A percentile compares a stretch with the other conserved stretches of the same genome.
phyloP scores from a whole-genome alignment of 139 green algal species.

The Zygnema circumcarinatum region DNA sequence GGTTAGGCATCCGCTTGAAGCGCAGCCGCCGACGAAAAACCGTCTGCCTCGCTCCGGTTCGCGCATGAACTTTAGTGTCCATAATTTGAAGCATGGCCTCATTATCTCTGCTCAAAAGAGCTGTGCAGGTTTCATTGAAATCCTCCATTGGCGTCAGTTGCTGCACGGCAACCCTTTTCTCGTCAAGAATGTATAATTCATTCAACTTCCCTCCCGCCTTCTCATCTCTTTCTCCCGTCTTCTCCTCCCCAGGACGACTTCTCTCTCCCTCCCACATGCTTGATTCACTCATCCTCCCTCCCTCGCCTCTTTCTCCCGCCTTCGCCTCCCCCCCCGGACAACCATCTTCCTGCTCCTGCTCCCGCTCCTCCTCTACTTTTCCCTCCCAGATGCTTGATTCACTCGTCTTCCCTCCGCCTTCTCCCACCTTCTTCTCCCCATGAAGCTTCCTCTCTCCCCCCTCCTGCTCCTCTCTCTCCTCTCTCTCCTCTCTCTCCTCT shows the following conservation, averaged over 20 bases:
- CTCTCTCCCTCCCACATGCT: background rate
- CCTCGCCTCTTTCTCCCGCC: background rate
- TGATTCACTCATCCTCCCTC: too few species aligned
- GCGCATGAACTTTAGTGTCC: too few species aligned
- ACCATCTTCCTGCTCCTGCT: too few species aligned
- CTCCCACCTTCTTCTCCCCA: background rate
- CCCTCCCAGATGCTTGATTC: background rate
- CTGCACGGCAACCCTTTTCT: too few species aligned
- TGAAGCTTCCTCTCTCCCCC: background rate
- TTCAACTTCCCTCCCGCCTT: too few species aligned
- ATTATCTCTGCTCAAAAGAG: too few species aligned
- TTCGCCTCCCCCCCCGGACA: slow-evolving; percentile 7
- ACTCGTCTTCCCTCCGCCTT: background rate
- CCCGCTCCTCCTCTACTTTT: background rate
- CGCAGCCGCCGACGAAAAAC: slow-evolving; percentile 23
- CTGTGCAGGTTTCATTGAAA: too few species aligned
- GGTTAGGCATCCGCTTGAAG: slow-evolving; percentile 33
- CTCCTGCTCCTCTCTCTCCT: background rate
- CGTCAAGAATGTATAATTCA: too few species aligned
- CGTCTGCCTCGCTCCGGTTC: background rate
- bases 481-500: background rate
- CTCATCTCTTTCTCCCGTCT: too few species aligned
- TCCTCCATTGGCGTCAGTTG: too few species aligned
- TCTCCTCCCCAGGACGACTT: too few species aligned
- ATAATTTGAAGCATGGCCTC: background rate